Base-by-base conservation (phyloP, 495 filamentous ascomycete genomes). In the Polyplosphaeria fusca region DNA sequence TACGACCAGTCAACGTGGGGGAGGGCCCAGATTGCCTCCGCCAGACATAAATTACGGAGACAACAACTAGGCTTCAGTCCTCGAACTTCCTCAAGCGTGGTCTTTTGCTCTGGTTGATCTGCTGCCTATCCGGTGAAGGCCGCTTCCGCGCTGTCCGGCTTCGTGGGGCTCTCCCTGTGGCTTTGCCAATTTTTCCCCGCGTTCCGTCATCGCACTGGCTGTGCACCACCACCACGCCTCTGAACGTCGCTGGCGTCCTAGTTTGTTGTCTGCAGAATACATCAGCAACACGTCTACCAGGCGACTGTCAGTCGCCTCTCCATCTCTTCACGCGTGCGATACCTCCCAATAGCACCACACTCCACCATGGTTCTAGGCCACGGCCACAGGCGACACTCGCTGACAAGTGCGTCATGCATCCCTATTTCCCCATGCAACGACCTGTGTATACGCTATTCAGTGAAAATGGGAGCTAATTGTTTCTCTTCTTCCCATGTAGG, bases 401-500 rank as follows among this genome's bases (percentile, higher is more conserved):
- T 61, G 32, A 47, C 58, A 43, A 66, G 60, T 60, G 47, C 51
- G 60, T 53, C 51, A 53, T 37, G 4, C 27, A 40, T 24, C 26
- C 39, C 18, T 20, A 5, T 42, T 12, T 12, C 39, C 39, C 5
- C n/a, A 35, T 35, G 7, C n/a, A 35, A 12, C 19, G 4, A 22
- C 28, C 12, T 30, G 48, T n/a, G 7, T 19, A n/a, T n/a, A n/a
- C n/a, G n/a, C n/a, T n/a, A n/a, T n/a, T n/a, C n/a, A n/a, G n/a
- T n/a, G n/a, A n/a, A n/a, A n/a, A n/a, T 14, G 22, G 18, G 23
- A 24, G 23, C 51, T 24, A 42, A n/a, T n/a, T n/a, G n/a, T n/a
- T n/a, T n/a, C n/a, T n/a, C n/a, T 16, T 20, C 3, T 7, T 49
- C 11, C 2, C 16, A 12, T 46, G 48, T 68, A 80, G 78, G 79